Base-by-base conservation (phyloP, 2,329 filamentous ascomycete species). In the Colletotrichum horii region DNA sequence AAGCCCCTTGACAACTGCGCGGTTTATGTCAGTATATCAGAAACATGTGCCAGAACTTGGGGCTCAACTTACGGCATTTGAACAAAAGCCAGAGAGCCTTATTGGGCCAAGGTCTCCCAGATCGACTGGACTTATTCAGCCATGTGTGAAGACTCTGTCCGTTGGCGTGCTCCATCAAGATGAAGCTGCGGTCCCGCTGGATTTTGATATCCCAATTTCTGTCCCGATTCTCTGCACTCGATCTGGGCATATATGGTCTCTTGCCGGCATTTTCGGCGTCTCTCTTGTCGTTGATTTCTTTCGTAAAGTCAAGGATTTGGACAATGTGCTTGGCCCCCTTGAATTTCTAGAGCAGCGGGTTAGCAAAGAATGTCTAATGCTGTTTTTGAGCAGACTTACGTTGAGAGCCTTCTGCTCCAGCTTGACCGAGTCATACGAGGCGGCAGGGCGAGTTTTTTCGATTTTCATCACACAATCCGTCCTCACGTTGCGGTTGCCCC, bases 151-250 rank as follows among this genome's bases (percentile, higher is more conserved):
- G 38, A 48, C 80, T 80, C 8, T 82, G 80, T 15, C 76, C 75
- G 12, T 79, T 73, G 32, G 78, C 76, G 70, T 78, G 80, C 65
- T 84, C 83, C 48, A 83, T 66, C 3, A 82, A 74, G 36, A 82
- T 64, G 22, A 79, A 77, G 5, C 75, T 32, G 43, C 38, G 15
- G 5, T 66, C 34, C 26, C 72, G 64, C 76, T 78, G 32, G 15
- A 58, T 32, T 6, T 48, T 30, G 15, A 75, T 56, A 2, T 36
- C 36, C 74, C 74, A 75, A 8, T 30, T 43, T 26, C 30, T 14
- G 28, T 77, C 75, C 36, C 24, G 24, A 8, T 34, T 38, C 12
- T 73, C 55, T 11, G 15, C 15, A 22, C 4, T 22, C 9, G n/a
- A 22, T 32, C 15, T 69, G 16, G 38, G 8, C 4, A 26, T 26